phyloP scores from a whole-genome alignment of 257 asterid genomes.

The Echites panduratus region DNA sequence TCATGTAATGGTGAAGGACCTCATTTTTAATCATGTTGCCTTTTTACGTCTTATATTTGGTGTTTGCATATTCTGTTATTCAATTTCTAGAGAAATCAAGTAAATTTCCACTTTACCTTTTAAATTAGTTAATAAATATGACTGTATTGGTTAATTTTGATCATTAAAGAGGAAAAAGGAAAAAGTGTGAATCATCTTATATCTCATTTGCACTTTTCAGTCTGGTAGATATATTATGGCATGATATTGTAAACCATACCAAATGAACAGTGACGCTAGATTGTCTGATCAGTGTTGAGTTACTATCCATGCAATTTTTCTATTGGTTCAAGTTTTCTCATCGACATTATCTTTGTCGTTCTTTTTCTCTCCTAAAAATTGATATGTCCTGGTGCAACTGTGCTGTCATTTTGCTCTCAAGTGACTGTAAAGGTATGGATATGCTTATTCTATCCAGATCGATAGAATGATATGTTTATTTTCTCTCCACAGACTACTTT shows the following conservation, averaged over 20 bases:
- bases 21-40: too few species aligned
- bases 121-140: too few species aligned
- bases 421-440: not conserved
- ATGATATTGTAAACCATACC: not conserved
- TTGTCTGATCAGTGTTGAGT: not conserved
- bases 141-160: too few species aligned
- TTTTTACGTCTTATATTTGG: too few species aligned
- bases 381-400: not conserved
- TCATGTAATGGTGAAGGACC: too few species aligned
- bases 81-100: too few species aligned
- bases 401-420: not conserved
- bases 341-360: not conserved
- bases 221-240: not conserved
- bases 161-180: too few species aligned
- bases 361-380: not conserved
- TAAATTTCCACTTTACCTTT: too few species aligned
- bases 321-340: not conserved
- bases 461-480: not conserved
- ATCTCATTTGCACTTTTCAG: not conserved
- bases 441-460: not conserved
- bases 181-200: too few species aligned
- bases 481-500: not conserved
- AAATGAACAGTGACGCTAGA: not conserved
- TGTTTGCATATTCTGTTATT: too few species aligned
- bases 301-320: not conserved